Evolutionary conservation across 1,139 yeast genomes (phyloP), one percentile per base, ranked within the genome.

Genomic region (Hyphopichia fennica): DNA sequence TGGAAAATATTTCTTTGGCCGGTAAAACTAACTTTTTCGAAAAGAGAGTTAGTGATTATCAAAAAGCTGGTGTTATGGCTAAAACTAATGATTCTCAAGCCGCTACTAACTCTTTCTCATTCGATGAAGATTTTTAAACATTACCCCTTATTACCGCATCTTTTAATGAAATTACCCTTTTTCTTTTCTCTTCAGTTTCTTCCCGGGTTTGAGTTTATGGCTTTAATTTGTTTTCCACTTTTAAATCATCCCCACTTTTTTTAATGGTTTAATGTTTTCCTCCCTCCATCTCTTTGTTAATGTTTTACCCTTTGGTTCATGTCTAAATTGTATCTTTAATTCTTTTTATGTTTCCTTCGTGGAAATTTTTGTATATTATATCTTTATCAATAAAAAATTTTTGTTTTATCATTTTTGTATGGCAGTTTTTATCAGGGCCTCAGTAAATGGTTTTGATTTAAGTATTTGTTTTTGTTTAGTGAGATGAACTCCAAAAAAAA

Each of bases 11-110:
- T 59, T 90, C 98, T 19, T 81, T 93, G 57, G 95, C 96, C 45
- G 99, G 99, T 69, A 93, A 93, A 81, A 91, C 99, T 56, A 93
- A 93, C 77, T 93, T 95, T 81, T 93, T 93, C 63, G 99, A 93
- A 79, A 93, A 93, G 82, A 87, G 98, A 72, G 99, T 93, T 48
- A 87, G 96, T 47, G 99, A 95, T 69, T 95, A 95, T 75, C 97
- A 93, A 75, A 93, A 93, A 77, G 98, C 98, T 43, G 98, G 98
- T 74, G 99, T 93, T 58, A 93, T 93, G 95, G 90, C 76, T 43
- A 63, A 60, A 52, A 55, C 69, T 47, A 60, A 56, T 43, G 66
- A 65, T 15, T 56, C 65, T 43, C 53, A 62, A 42, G 53, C 62
- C 42, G 54, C 61, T 44, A 66, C 59, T 41, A 60, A 59, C 55